Conservation (phyloP, 257 asterid genomes). For the Plectranthus barbatus region DNA sequence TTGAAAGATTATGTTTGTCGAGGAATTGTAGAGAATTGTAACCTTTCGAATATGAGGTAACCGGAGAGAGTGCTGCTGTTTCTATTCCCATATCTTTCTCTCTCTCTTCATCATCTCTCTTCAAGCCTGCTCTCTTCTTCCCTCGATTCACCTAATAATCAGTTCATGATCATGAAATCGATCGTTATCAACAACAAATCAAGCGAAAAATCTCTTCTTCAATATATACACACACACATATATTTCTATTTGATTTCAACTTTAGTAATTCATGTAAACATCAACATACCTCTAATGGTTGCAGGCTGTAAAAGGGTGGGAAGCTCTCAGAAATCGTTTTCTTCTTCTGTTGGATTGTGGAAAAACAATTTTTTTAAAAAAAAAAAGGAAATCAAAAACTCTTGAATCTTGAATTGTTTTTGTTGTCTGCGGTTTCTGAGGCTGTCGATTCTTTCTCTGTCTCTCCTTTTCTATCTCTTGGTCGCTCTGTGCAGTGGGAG, state of each 20-base stretch:
- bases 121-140: neutral
- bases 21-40: conserved; percentile 18
- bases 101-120: conserved; percentile 33
- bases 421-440: conserved; percentile 42
- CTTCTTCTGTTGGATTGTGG: conserved; percentile 56
- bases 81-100: conserved; percentile 50
- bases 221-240: too few relatives aligned
- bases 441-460: conserved; percentile 36
- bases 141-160: too few relatives aligned
- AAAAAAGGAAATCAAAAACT: neutral
- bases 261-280: conserved; percentile 33
- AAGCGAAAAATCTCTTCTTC: too few relatives aligned
- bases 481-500: conserved; percentile 39
- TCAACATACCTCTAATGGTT: conserved; percentile 62
- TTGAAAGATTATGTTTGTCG: conserved; percentile 9
- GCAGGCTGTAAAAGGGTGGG: conserved; percentile 60
- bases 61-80: conserved; percentile 23
- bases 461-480: conserved; percentile 25
- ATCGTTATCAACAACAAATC: too few relatives aligned
- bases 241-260: conserved; percentile 20
- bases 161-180: too few relatives aligned
- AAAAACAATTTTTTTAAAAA: neutral
- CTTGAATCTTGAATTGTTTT: conserved; percentile 13
- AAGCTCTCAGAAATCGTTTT: conserved; percentile 76
- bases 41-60: conserved; percentile 32